Conservation (phyloP, 345 rosid genomes). For the Ceriops zippeliana region DNA sequence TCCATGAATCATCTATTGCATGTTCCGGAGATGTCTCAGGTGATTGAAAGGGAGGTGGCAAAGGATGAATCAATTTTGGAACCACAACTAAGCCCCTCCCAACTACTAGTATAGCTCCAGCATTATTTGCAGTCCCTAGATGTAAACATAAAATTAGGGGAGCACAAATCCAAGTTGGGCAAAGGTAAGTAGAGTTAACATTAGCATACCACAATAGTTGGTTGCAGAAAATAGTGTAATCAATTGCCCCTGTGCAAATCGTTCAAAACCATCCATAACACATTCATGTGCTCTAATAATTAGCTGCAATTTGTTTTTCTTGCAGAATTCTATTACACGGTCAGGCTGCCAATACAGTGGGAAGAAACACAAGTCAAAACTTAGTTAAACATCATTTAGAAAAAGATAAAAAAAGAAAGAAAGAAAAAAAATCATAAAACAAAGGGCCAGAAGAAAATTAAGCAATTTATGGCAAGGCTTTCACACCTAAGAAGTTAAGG, state of each 20-base stretch:
- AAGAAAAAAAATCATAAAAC: no score
- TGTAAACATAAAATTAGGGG: conserved; percentile 20
- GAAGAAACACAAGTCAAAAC: no score
- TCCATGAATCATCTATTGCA: conserved; percentile 75
- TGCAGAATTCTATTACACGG: conserved; percentile 91
- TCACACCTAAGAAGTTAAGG: no score
- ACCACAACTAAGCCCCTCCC: conserved; percentile 96
- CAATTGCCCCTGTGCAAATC: conserved; percentile 98
- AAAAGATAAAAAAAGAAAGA: no score
- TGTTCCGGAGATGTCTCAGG: conserved; percentile 92
- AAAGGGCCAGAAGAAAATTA: no score
- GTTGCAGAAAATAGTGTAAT: conserved; percentile 97
- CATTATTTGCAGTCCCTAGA: conserved; percentile 96
- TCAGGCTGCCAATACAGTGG: conserved; percentile 62
- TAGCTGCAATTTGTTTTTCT: conserved; percentile 85
- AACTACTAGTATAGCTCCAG: conserved; percentile 94
- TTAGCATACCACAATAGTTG: conserved; percentile 83
- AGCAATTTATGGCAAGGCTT: no score
- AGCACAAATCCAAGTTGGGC: neutral
- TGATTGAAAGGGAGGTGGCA: conserved; percentile 92
- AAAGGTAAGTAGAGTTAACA: conserved; percentile 2
- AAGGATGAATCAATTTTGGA: conserved; percentile 94
- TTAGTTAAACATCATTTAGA: no score
- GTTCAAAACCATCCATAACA: conserved; percentile 99
- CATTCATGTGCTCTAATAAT: conserved; percentile 97